Evolutionary conservation across 2,329 filamentous ascomycete genomes (phyloP).

Genomic region (Phaeosphaeriaceae sp.): DNA sequence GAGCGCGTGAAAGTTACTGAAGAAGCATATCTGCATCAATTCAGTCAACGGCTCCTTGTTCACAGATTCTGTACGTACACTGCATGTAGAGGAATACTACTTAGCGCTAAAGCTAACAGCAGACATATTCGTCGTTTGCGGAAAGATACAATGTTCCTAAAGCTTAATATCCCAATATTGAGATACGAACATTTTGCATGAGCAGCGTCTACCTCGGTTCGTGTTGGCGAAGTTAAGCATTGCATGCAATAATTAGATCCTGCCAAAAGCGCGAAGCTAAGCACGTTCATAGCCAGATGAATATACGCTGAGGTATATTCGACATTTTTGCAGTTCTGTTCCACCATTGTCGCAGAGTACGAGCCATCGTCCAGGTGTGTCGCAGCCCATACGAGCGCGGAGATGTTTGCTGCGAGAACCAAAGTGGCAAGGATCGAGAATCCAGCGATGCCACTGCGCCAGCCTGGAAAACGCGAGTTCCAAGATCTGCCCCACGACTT

Average conservation of each 20-base stretch:
- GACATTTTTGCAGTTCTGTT: not conserved
- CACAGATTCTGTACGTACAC: not conserved
- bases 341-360: not conserved
- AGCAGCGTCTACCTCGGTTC: constrained; percentile 56
- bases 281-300: constrained; percentile 4
- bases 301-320: not conserved
- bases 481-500: not conserved
- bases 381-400: constrained; percentile 9
- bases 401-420: constrained; percentile 7
- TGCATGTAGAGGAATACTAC: not conserved
- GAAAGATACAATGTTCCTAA: constrained; percentile 5
- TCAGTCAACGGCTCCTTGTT: not conserved
- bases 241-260: constrained; percentile 62
- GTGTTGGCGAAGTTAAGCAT: constrained; percentile 57
- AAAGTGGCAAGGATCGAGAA: constrained; percentile 7
- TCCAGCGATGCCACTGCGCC: constrained; percentile 9
- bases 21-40: not conserved
- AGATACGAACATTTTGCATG: constrained; percentile 52
- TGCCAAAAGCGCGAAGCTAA: constrained; percentile 47
- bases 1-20: not conserved
- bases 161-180: constrained; percentile 48
- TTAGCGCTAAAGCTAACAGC: not conserved
- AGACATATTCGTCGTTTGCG: constrained; percentile 9
- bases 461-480: constrained; percentile 9
- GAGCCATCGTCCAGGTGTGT: constrained; percentile 7